These are phyloP conservation scores for Penicillium sp. DNA, from an alignment of 2,329 filamentous ascomycete species.

Conservation along the genomic window DNA sequence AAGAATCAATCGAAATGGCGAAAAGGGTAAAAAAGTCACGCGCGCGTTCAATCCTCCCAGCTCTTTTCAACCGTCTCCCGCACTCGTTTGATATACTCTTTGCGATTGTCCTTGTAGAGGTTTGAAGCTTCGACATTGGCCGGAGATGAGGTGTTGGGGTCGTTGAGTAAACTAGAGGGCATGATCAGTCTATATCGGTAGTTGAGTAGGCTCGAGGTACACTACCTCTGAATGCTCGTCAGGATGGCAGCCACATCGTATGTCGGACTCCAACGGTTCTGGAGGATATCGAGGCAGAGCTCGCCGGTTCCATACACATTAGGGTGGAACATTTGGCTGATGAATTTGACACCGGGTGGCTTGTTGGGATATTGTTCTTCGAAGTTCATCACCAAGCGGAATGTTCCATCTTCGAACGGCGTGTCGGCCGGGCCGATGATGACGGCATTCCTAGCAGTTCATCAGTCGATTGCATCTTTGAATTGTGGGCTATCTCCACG, in stretches of 20 bases:
- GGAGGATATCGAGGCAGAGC: slow-evolving; percentile 91
- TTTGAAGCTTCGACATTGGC: slow-evolving; percentile 98
- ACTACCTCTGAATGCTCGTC: slow-evolving; percentile 93
- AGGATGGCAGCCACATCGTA: slow-evolving; percentile 97
- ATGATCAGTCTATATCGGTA: neutral
- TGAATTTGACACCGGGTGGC: slow-evolving; percentile 95
- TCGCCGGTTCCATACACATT: slow-evolving; percentile 98
- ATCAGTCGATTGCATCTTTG: slow-evolving; percentile 4
- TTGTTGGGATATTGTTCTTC: slow-evolving; percentile 99
- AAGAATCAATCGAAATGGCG: neutral
- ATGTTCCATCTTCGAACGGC: slow-evolving; percentile 96
- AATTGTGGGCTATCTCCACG: neutral
- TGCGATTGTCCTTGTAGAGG: slow-evolving; percentile 95
- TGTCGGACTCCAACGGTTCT: slow-evolving; percentile 97
- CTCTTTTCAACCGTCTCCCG: slow-evolving; percentile 98
- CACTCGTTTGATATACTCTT: slow-evolving; percentile 93
- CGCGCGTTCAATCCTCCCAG: slow-evolving; percentile 76
- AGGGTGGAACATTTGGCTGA: slow-evolving; percentile 98
- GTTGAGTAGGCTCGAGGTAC: neutral
- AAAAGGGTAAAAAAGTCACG: neutral
- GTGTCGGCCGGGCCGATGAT: slow-evolving; percentile 97
- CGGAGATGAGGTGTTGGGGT: slow-evolving; percentile 96
- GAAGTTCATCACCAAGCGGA: slow-evolving; percentile 97
- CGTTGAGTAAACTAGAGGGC: slow-evolving; percentile 75
- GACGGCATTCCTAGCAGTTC: slow-evolving; percentile 77